Base-by-base conservation (phyloP, 192 early-diverging fungal genomes). In the Rhizophagus sp. region DNA sequence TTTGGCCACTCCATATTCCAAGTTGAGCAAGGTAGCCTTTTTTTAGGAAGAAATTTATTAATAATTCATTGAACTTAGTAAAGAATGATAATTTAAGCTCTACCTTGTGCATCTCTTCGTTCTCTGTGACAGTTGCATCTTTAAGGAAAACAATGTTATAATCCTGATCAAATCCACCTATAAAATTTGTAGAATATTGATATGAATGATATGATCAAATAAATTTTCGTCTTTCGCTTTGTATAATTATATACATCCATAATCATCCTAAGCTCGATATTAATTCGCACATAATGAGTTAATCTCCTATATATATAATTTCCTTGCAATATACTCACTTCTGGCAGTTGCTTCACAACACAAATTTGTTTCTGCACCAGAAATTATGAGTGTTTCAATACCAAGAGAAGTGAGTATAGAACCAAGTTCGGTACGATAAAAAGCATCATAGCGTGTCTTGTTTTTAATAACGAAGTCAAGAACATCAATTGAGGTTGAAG, bases 361-460 rank as follows among this genome's bases (percentile, higher is more conserved):
- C 7, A 64, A 64, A n/a, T 64, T 64, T 64, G 63, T 64, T 22
- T 25, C n/a, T 25, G n/a, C n/a, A 4, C 63, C 63, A 64, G 63
- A 27, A 12, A 64, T 64, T 25, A 64, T 64, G 22, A 64, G 63
- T n/a, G 63, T 64, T 12, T 64, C n/a, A 8, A 64, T 64, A 64
- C 63, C 63, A 24, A 64, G 63, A 64, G 63, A 64, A 25, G 12
- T 64, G n/a, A 64, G 63, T 9, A 64, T n/a, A 25, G 63, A 64
- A 24, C 25, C n/a, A 25, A 64, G 63, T n/a, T 64, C 8, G n/a
- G 63, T 64, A 25, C n/a, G 19, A 2, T 64, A 24, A 27, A 64
- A 64, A 24, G 63, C 63, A 64, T 64, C 63, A 64, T 64, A 64
- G 11, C 63, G 63, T 12, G 63, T 64, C 7, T 64, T 64, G 25